phyloP scores from a whole-genome alignment of 176 grass and related monocot species.

The Saccharum officinarum region DNA sequence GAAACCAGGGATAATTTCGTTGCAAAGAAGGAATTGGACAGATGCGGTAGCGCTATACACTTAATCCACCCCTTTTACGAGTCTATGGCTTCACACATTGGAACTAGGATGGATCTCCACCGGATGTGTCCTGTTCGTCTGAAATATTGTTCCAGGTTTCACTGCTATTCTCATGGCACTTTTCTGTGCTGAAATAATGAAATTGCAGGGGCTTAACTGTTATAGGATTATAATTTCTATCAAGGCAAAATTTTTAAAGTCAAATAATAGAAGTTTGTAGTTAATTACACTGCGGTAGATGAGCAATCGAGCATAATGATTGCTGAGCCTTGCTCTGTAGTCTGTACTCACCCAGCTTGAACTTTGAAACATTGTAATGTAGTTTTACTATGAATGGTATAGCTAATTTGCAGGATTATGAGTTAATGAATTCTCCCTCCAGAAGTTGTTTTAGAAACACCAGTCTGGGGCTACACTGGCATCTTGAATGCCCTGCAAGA shows the following conservation, averaged over 20 bases:
- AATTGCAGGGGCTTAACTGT: not conserved
- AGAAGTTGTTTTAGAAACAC: constrained; percentile 19
- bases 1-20: not conserved
- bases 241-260: not conserved
- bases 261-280: not conserved
- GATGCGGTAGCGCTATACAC: not conserved
- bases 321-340: not conserved
- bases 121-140: not conserved
- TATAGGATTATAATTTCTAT: not conserved
- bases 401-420: not conserved
- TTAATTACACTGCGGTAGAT: not conserved
- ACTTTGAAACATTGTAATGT: not conserved
- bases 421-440: not conserved
- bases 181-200: not conserved
- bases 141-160: not conserved
- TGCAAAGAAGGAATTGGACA: not conserved
- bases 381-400: not conserved
- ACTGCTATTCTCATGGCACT: not conserved
- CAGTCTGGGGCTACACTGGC: not conserved
- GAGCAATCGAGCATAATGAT: not conserved
- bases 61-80: not conserved
- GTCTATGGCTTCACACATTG: not conserved
- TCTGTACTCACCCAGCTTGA: constrained; percentile 6
- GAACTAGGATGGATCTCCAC: not conserved
- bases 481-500: constrained; percentile 27